A percentile compares a stretch with the other conserved stretches of the same genome.
These are phyloP conservation scores for Agaricus subrufescens DNA, from an alignment of 768 basidiomycete species.

Conservation along the genomic window DNA sequence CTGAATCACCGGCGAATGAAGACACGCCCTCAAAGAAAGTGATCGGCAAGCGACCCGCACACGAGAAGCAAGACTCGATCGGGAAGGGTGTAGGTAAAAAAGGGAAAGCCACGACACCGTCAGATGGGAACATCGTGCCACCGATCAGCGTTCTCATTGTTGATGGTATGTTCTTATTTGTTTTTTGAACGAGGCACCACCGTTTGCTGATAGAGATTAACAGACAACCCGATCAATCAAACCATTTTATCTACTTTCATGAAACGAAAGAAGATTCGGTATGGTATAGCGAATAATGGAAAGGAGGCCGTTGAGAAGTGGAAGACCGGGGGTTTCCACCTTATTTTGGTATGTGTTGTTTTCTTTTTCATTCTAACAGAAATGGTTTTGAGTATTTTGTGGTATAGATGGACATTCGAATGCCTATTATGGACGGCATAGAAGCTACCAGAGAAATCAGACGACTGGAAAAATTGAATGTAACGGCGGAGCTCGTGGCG, in stretches of 20 bases:
- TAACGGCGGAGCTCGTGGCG: slow-evolving; percentile 63
- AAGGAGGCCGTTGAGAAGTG: slow-evolving; percentile 95
- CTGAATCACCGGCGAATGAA: slow-evolving; percentile 12
- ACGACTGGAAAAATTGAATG: slow-evolving; percentile 67
- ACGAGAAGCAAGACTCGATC: slow-evolving; percentile 21
- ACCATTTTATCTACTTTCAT: slow-evolving; percentile 97
- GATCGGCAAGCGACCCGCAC: slow-evolving; percentile 18
- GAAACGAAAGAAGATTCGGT: slow-evolving; percentile 94
- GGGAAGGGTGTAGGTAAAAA: slow-evolving; percentile 35
- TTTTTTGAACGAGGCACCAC: neutral
- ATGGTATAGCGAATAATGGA: slow-evolving; percentile 91
- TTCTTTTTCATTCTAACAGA: neutral
- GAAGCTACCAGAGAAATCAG: slow-evolving; percentile 96
- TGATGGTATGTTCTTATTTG: slow-evolving; percentile 61
- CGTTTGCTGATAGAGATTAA: slow-evolving; percentile 10
- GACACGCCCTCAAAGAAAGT: slow-evolving; percentile 7
- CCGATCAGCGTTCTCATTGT: slow-evolving; percentile 98
- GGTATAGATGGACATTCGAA: slow-evolving; percentile 96
- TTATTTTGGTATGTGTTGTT: slow-evolving; percentile 76
- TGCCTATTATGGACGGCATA: slow-evolving; percentile 99
- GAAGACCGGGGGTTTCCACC: slow-evolving; percentile 88
- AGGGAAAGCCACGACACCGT: slow-evolving; percentile 33
- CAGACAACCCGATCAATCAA: slow-evolving; percentile 98
- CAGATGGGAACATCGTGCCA: slow-evolving; percentile 77
- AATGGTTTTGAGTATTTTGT: slow-evolving; percentile 12